Base-by-base conservation (phyloP, 2,329 filamentous ascomycete genomes). In the Aspergillus fijiensis region DNA sequence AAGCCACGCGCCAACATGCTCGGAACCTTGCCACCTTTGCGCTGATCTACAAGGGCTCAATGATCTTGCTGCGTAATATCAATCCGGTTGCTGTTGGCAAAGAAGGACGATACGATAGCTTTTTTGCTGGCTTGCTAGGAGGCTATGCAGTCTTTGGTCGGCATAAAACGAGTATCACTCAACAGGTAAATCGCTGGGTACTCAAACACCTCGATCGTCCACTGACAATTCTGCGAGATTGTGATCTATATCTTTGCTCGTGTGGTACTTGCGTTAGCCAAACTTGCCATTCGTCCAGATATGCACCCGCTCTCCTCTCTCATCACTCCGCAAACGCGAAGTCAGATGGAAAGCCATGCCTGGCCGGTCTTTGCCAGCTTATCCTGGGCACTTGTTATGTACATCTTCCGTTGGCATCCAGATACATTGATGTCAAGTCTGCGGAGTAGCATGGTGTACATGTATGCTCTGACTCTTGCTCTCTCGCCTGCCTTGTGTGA, bases 201-300 rank as follows among this genome's bases (percentile, higher is more conserved):
- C 31, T 42, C 35, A n/a, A n/a, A 25, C 9, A 9, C 23, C 33
- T 16, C 9, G 12, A 49, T 10, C 11, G 33, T 19, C 7, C 16
- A 45, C 23, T 63, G 55, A 63, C 12, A 11, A n/a, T 45, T 5
- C 45, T 25, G 3, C 4, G 57, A 99, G 82, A 99, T 99, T 74
- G 92, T 96, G 76, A 91, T 98, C 70, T 99, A 99, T 81, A 90
- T 99, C 64, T 97, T 97, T 73, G 95, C 95, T 51, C 88, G 95
- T 66, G 95, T 97, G 16, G 84, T 89, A 62, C 85, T 99, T 35
- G 91, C 91, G 9, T 79, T 96, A 25, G 95, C 93, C 33, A 91
- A 92, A 71, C 80, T 98, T 60, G 86, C 90, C 59, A 87, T 98
- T 64, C 88, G 91, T 76, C 84, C 83, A 1, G 78, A 71, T 62